phyloP scores from a whole-genome alignment of 2,329 filamentous ascomycete species.

The Helotiales sp. region DNA sequence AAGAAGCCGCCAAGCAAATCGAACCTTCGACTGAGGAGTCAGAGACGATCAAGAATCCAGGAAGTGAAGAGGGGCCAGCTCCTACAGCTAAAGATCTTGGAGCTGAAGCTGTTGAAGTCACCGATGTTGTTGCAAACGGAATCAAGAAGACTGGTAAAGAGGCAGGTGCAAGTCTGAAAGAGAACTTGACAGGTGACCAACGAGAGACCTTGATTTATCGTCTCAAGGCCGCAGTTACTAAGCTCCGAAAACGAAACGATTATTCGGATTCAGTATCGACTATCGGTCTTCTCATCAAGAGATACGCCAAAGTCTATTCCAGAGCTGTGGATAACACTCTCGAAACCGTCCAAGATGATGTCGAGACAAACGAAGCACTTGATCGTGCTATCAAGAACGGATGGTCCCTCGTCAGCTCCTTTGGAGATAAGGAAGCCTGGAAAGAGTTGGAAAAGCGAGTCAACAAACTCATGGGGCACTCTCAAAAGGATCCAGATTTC shows the following conservation, averaged over 20 bases:
- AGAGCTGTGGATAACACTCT: slow-evolving; percentile 71
- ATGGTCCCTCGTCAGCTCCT: slow-evolving; percentile 79
- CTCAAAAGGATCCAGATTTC: slow-evolving; percentile 79
- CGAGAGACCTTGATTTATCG: slow-evolving; percentile 74
- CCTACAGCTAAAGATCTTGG: slow-evolving; percentile 69
- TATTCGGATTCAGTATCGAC: slow-evolving; percentile 88
- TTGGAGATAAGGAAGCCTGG: slow-evolving; percentile 79
- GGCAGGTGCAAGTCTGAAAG: slow-evolving; percentile 71
- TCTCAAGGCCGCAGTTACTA: slow-evolving; percentile 75
- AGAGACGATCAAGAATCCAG: slow-evolving; percentile 56
- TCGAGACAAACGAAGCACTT: slow-evolving; percentile 74
- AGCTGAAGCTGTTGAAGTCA: slow-evolving; percentile 59
- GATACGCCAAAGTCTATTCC: slow-evolving; percentile 80
- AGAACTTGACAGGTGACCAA: slow-evolving; percentile 75
- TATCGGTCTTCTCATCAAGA: slow-evolving; percentile 73
- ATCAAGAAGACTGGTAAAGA: slow-evolving; percentile 58
- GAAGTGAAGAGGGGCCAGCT: slow-evolving; percentile 53
- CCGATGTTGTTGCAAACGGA: slow-evolving; percentile 45
- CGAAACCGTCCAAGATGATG: slow-evolving; percentile 69
- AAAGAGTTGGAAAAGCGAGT: slow-evolving; percentile 72
- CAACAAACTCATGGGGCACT: slow-evolving; percentile 73
- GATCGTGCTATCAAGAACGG: slow-evolving; percentile 79
- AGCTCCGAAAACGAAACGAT: slow-evolving; percentile 76
- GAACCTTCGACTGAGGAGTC: slow-evolving; percentile 69
- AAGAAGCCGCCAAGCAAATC: slow-evolving; percentile 73